phyloP scores from a whole-genome alignment of 139 green algal genomes.

The Ettlia oleoabundans region DNA sequence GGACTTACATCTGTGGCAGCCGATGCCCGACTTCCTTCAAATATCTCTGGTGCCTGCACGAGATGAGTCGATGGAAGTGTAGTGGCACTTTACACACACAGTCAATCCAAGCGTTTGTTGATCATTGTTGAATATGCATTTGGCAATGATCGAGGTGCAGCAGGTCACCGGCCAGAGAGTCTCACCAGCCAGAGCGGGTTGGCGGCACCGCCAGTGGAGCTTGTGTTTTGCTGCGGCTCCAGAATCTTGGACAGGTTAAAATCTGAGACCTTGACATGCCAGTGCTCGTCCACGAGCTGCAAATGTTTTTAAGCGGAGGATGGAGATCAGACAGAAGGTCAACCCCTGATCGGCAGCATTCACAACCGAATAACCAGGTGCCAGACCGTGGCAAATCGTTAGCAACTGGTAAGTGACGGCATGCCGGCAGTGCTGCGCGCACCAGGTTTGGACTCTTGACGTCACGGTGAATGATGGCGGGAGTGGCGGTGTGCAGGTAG shows the following conservation, averaged over 20 bases:
- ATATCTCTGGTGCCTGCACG: background rate
- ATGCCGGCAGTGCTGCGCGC: too few species aligned
- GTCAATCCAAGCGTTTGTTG: too few species aligned
- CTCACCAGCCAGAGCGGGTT: background rate
- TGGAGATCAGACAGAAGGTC: too few species aligned
- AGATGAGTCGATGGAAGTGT: background rate
- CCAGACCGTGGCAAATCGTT: too few species aligned
- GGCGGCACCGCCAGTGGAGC: background rate
- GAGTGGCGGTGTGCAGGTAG: slow-evolving; percentile 10
- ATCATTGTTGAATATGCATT: too few species aligned
- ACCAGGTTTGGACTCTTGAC: slow-evolving; percentile 2
- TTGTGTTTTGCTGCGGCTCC: background rate
- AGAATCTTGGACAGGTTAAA: slow-evolving; percentile 23
- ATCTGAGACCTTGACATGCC: background rate
- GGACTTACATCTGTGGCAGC: background rate
- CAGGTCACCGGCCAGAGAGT: background rate
- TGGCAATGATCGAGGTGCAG: too few species aligned
- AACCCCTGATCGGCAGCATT: too few species aligned
- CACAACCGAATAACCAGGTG: too few species aligned
- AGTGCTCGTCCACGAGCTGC: too few species aligned
- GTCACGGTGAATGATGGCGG: slow-evolving; percentile 14
- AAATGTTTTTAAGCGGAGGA: too few species aligned
- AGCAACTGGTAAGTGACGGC: too few species aligned
- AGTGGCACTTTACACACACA: background rate
- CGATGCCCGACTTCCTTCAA: background rate